phyloP scores from a whole-genome alignment of 2,329 filamentous ascomycete genomes.

The Capronia americana region DNA sequence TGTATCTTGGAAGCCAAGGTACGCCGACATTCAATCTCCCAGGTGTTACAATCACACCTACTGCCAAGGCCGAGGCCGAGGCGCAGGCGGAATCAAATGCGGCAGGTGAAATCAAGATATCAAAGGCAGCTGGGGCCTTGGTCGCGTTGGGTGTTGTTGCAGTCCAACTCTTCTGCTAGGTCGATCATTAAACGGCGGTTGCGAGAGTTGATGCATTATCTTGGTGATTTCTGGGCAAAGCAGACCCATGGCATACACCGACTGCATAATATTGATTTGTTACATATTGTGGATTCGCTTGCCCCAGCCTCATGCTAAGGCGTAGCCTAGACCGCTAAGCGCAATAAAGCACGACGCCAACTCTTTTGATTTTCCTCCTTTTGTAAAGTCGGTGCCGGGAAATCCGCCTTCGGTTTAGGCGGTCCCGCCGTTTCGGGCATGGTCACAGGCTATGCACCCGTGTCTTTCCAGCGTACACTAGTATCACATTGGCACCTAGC shows the following conservation, averaged over 20 bases:
- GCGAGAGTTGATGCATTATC: neutral
- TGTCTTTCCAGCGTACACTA: too few species aligned
- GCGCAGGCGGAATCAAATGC: neutral
- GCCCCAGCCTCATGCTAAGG: neutral
- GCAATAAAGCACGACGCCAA: neutral
- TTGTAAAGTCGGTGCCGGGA: too few species aligned
- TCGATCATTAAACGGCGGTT: neutral
- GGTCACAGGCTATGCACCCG: too few species aligned
- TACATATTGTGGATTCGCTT: neutral
- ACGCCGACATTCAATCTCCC: constrained; percentile 16
- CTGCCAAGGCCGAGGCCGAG: neutral
- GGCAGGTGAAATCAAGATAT: neutral
- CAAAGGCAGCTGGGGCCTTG: neutral
- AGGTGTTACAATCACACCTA: constrained; percentile 3
- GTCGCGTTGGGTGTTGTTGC: neutral
- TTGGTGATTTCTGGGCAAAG: neutral
- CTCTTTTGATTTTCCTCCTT: neutral
- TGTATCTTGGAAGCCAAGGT: constrained; percentile 2
- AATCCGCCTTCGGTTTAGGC: too few species aligned
- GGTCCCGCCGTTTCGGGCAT: too few species aligned
- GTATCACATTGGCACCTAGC: too few species aligned
- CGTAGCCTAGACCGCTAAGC: neutral
- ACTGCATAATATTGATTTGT: neutral
- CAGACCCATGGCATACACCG: neutral
- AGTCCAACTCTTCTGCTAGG: neutral